Evolutionary conservation across 2,329 filamentous ascomycete species (phyloP).

Genomic region (Aspergillus tamarii): DNA sequence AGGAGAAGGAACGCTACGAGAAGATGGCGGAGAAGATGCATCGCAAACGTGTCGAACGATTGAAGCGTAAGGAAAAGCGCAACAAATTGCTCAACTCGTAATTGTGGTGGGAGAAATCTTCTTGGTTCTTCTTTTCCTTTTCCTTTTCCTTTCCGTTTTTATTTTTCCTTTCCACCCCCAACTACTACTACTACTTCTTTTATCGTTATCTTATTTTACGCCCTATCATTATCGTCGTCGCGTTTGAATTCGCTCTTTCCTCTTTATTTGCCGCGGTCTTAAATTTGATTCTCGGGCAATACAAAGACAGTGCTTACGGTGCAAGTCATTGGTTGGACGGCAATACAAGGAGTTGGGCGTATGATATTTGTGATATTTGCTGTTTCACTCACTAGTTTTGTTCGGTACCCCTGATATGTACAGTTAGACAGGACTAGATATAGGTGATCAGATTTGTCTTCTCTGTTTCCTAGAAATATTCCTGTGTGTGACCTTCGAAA

Average conservation of each 20-base stretch:
- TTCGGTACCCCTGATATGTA: background rate
- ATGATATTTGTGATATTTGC: background rate
- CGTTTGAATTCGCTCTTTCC: background rate
- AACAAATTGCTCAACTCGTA: conserved; percentile 57
- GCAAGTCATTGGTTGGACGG: background rate
- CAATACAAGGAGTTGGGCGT: background rate
- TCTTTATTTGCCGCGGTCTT: background rate
- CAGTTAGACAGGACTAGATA: background rate
- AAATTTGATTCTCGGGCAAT: background rate
- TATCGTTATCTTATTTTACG: background rate
- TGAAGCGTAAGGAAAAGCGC: conserved; percentile 95
- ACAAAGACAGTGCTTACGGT: background rate
- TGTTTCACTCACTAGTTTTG: background rate
- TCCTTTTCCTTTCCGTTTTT: background rate
- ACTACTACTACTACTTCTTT: background rate
- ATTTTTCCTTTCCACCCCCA: background rate
- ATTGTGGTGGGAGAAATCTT: conserved; percentile 15
- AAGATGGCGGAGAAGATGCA: conserved; percentile 99
- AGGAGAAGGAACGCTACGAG: conserved; percentile 88
- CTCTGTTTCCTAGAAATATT: background rate
- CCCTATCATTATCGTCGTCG: background rate
- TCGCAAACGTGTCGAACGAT: conserved; percentile 85
- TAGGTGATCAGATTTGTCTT: background rate
- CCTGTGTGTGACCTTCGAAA: background rate
- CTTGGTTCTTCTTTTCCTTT: conserved; percentile 4